Conservation (phyloP, 148 eudicot species). For the Camellia granthamiana region DNA sequence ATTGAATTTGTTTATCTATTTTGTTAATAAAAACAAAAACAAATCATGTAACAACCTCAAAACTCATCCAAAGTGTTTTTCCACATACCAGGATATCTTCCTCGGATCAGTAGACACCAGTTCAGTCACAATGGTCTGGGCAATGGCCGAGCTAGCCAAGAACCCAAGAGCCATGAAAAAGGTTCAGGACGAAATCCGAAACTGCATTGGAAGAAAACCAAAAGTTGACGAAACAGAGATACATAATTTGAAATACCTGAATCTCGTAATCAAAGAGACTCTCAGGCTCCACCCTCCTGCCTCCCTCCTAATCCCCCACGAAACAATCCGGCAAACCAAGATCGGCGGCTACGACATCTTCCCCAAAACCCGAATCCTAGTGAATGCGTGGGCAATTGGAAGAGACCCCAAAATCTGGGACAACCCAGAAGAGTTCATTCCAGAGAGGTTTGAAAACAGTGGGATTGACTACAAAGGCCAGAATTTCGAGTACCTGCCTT, state of each 20-base stretch:
- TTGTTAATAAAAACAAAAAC: too few relatives aligned
- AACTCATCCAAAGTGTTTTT: neutral
- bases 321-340: neutral
- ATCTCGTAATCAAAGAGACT: conserved; percentile 13
- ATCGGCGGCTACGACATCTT: conserved; percentile 1
- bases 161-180: conserved; percentile 12
- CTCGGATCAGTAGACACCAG: conserved; percentile 10
- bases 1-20: too few relatives aligned
- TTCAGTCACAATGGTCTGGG: conserved; percentile 4
- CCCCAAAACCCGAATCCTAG: neutral
- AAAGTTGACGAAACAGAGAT: neutral
- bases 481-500: conserved; percentile 2
- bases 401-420: conserved; percentile 5
- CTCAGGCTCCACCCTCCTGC: conserved; percentile 17
- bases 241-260: neutral
- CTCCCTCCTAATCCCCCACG: conserved; percentile 1
- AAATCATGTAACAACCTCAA: neutral
- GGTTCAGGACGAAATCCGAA: conserved; percentile 8
- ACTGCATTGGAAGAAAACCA: neutral
- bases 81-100: neutral
- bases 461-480: neutral
- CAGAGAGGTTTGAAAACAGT: conserved; percentile 11
- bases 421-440: conserved; percentile 6
- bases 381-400: conserved; percentile 11
- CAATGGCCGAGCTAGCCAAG: conserved; percentile 11